phyloP scores from a whole-genome alignment of 1,139 yeast genomes.

The Yamadazyma triangularis region DNA sequence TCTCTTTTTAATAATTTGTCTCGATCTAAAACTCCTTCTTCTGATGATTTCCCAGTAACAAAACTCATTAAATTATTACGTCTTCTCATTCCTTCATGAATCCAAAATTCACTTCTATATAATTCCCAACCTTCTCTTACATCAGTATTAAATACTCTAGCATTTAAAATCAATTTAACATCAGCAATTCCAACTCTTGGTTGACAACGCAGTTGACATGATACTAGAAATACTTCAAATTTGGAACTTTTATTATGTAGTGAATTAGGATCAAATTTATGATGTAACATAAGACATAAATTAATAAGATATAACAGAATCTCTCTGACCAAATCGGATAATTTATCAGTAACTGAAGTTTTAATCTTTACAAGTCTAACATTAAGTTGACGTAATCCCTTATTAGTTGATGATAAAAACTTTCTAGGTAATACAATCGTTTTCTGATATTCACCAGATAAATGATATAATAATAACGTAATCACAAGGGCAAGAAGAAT shows the following conservation, averaged over 20 bases:
- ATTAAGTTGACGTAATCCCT: conserved; percentile 81
- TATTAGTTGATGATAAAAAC: conserved; percentile 76
- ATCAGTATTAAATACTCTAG: conserved; percentile 77
- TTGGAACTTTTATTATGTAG: conserved; percentile 28
- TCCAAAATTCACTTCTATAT: conserved; percentile 92
- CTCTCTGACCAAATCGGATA: conserved; percentile 43
- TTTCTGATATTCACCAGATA: conserved; percentile 85
- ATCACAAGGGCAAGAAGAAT: conserved; percentile 62
- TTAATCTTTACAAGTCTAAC: conserved; percentile 69
- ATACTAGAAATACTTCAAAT: conserved; percentile 39
- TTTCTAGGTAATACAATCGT: conserved; percentile 79
- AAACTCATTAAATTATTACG: conserved; percentile 42
- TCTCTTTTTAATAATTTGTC: conserved; percentile 31
- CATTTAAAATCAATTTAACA: conserved; percentile 71
- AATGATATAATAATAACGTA: conserved; percentile 70
- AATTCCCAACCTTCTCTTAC: conserved; percentile 94
- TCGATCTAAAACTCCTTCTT: conserved; percentile 14
- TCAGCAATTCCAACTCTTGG: conserved; percentile 44
- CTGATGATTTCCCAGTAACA: conserved; percentile 15
- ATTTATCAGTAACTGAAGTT: conserved; percentile 50
- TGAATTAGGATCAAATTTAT: conserved; percentile 33
- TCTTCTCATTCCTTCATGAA: conserved; percentile 72
- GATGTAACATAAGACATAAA: conserved; percentile 23
- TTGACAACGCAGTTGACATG: conserved; percentile 44
- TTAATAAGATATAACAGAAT: conserved; percentile 31